Evolutionary conservation across 1,284 basidiomycete species (phyloP).

Genomic region (Stereum hirsutum): DNA sequence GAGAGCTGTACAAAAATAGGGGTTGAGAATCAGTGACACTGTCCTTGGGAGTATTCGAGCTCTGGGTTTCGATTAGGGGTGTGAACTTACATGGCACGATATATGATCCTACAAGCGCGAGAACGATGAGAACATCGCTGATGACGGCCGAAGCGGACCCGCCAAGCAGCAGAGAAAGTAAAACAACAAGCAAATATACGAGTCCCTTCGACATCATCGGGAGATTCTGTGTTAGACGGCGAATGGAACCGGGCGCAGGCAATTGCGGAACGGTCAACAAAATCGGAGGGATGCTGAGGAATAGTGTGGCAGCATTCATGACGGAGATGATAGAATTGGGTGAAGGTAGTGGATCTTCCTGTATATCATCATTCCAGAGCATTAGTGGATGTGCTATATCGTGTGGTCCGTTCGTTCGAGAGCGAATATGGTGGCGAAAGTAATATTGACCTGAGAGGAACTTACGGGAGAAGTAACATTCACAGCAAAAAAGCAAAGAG

Average conservation of each 20-base stretch:
- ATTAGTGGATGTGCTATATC: too few relatives aligned
- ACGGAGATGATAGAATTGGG: constrained; percentile 25
- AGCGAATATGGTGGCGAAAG: constrained; percentile 3
- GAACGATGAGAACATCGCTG: constrained; percentile 38
- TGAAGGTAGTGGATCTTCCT: constrained; percentile 14
- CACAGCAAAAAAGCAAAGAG: constrained; percentile 45
- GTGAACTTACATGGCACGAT: constrained; percentile 41
- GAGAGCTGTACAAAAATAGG: constrained; percentile 27
- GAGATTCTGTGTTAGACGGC: constrained; percentile 32
- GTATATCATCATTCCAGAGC: constrained; percentile 9
- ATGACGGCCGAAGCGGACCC: constrained; percentile 23
- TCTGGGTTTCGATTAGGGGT: too few relatives aligned
- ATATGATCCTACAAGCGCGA: constrained; percentile 46
- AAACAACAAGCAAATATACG: constrained; percentile 28
- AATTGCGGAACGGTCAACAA: constrained; percentile 43
- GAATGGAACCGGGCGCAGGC: constrained; percentile 32
- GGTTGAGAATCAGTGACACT: constrained; percentile 1
- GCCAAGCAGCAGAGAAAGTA: constrained; percentile 36
- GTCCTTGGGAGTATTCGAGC: constrained; percentile 7
- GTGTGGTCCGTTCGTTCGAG: not conserved
- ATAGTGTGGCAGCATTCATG: constrained; percentile 43
- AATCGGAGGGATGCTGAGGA: constrained; percentile 51
- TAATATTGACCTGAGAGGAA: constrained; percentile 9
- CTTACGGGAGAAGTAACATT: constrained; percentile 32
- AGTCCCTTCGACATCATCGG: constrained; percentile 40